A percentile compares a stretch with the other conserved stretches of the same genome.
phyloP scores from a whole-genome alignment of 1,139 yeast genomes.

The Komagataea norvegica region DNA sequence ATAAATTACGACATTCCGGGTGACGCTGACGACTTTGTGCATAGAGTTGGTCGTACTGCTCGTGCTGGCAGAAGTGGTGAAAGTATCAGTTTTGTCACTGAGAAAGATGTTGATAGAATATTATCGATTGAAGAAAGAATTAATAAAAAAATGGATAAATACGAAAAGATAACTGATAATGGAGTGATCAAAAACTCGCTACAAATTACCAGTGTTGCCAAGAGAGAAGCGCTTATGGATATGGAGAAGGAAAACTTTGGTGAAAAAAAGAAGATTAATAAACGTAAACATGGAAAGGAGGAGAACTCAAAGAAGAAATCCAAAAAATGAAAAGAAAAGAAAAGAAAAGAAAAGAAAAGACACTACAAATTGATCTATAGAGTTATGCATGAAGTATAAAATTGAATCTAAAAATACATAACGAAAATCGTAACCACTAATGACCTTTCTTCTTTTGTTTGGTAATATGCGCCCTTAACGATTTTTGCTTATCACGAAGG shows the following conservation, averaged over 20 bases:
- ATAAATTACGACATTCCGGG: slow-evolving; percentile 91
- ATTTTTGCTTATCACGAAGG: slow-evolving; percentile 83
- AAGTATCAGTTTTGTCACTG: slow-evolving; percentile 70
- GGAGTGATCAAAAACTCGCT: slow-evolving; percentile 68
- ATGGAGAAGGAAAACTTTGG: slow-evolving; percentile 93
- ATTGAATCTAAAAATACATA: neutral
- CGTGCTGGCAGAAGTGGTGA: slow-evolving; percentile 89
- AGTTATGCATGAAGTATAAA: neutral
- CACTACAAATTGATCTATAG: neutral
- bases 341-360: neutral
- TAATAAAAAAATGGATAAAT: slow-evolving; percentile 68
- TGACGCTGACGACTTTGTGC: slow-evolving; percentile 94
- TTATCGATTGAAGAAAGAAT: slow-evolving; percentile 85
- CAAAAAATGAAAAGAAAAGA: slow-evolving; percentile 3
- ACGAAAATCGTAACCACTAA: no score
- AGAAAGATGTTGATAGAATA: slow-evolving; percentile 76
- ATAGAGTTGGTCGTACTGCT: slow-evolving; percentile 99
- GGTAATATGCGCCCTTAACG: slow-evolving; percentile 76
- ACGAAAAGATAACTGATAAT: slow-evolving; percentile 68
- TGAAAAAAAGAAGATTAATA: slow-evolving; percentile 56
- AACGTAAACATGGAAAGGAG: slow-evolving; percentile 35
- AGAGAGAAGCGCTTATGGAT: slow-evolving; percentile 84
- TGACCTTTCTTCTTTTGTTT: slow-evolving; percentile 86
- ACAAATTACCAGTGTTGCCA: slow-evolving; percentile 69
- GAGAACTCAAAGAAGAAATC: slow-evolving; percentile 4